Evolutionary conservation across 805 yeast genomes (phyloP), one percentile per base, ranked within the genome.

Genomic region (Barnettozyma sp.): DNA sequence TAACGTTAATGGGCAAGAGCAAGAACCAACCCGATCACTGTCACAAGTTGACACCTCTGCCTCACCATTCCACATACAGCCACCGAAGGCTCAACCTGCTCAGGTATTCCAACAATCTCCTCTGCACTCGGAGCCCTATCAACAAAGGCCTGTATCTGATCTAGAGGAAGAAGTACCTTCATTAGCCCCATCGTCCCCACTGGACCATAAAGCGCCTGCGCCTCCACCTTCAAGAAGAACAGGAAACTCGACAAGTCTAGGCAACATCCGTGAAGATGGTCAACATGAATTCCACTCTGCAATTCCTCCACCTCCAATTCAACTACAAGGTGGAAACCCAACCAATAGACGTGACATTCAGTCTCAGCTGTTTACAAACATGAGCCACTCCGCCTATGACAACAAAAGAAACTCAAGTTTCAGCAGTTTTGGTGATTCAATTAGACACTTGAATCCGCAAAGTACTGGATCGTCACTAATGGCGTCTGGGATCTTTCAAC

Each of bases 221-320:
- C 73, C 76, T 24, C 81, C 79, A 14, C 79, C 78, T 25, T 66
- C 80, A 53, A 74, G 71, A 48, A 65, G 63, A 11, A 55, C 55
- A 8, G 45, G 42, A 4, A 57, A 44, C 12, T 41, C 45, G 9
- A 40, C 45, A 26, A 40, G 43, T 26, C 34, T 50, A 22, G 40
- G 44, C 14, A 52, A 56, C 36, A 56, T 65, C 41, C 61, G 58
- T 40, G 59, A 55, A 27, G 52, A 54, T 25, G 47, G 49, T 20
- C 32, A 29, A 17, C 54, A 50, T 19, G 42, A 39, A 26, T 39
- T 35, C 32, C 39, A 36, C 30, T 19, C 35, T 7, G 25, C 27
- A n/a, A n/a, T n/a, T 12, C 14, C 27, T 24, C 34, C 30, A 17
- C 32, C 35, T 14, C 31, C 29, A 16, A 13, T 27, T 13, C 26